Evolutionary conservation across 2,329 filamentous ascomycete genomes (phyloP).

Genomic region (Fusarium scirpi): DNA sequence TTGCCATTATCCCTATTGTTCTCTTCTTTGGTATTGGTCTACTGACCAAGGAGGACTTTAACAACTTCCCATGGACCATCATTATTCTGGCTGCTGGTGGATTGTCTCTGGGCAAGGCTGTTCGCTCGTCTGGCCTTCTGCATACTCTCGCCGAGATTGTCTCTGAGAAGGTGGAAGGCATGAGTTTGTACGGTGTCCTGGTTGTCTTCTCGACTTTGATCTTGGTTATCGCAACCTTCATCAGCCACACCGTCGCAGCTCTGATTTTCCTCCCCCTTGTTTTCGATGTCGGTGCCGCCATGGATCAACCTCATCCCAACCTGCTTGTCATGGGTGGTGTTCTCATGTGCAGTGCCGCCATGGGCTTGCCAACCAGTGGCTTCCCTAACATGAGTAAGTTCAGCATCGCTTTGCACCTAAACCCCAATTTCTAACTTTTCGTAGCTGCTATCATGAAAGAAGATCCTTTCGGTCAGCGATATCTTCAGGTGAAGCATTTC

Average conservation of each 20-base stretch:
- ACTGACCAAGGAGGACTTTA: constrained; percentile 98
- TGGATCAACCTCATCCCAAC: constrained; percentile 93
- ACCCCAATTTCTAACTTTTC: constrained; percentile 36
- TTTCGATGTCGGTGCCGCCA: constrained; percentile 82
- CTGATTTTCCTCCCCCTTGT: constrained; percentile 95
- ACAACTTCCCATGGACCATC: constrained; percentile 99
- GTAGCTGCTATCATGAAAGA: constrained; percentile 99
- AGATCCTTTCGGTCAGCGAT: constrained; percentile 90
- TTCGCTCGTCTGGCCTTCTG: constrained; percentile 91
- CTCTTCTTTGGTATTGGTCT: constrained; percentile 97
- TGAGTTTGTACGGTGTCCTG: constrained; percentile 87
- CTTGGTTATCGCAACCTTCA: constrained; percentile 94
- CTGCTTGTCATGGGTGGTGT: constrained; percentile 94
- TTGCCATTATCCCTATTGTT: constrained; percentile 95
- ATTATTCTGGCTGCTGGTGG: constrained; percentile 97
- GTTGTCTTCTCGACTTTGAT: constrained; percentile 88
- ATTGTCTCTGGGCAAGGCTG: constrained; percentile 90
- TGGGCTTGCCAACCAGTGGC: constrained; percentile 94
- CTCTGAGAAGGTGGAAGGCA: constrained; percentile 76
- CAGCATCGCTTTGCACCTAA: not conserved
- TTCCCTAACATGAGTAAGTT: constrained; percentile 99
- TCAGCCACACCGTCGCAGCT: constrained; percentile 96
- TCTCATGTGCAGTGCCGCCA: constrained; percentile 95
- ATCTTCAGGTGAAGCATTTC: constrained; percentile 93
- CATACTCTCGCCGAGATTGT: constrained; percentile 87